Conservation (phyloP, 2,329 filamentous ascomycete species). For the Fonsecaea pedrosoi region DNA sequence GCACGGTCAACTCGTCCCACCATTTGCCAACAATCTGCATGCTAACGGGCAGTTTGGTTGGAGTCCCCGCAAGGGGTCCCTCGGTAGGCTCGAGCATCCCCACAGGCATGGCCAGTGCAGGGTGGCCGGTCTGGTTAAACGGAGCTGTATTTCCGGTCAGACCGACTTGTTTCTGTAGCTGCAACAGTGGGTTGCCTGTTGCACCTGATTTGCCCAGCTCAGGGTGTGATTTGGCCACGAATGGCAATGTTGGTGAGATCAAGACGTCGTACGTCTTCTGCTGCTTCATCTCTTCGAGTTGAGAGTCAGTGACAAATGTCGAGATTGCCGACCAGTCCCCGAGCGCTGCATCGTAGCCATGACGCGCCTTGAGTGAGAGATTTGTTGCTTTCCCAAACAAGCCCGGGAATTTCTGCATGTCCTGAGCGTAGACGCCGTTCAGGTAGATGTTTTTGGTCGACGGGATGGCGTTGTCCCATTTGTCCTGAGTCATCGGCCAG, state of each 20-base stretch:
- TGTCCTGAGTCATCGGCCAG: slow-evolving; percentile 46
- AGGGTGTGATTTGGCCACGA: slow-evolving; percentile 1
- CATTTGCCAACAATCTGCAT: slow-evolving; percentile 50
- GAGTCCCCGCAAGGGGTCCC: neutral
- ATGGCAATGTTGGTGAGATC: slow-evolving; percentile 7
- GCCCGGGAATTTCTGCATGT: slow-evolving; percentile 45
- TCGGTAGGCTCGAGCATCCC: slow-evolving; percentile 2
- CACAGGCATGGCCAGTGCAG: neutral
- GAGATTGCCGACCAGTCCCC: neutral
- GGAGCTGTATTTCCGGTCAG: slow-evolving; percentile 1
- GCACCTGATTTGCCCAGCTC: neutral
- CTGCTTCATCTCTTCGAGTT: slow-evolving; percentile 2
- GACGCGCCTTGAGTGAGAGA: slow-evolving; percentile 48
- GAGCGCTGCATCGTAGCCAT: slow-evolving; percentile 48
- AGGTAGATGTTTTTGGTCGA: slow-evolving; percentile 55
- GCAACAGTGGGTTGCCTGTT: neutral
- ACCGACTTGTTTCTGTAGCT: slow-evolving; percentile 2
- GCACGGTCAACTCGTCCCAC: slow-evolving; percentile 45
- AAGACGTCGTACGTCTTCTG: slow-evolving; percentile 5
- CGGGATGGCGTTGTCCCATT: slow-evolving; percentile 60
- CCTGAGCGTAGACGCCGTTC: slow-evolving; percentile 50
- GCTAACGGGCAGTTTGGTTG: slow-evolving; percentile 45
- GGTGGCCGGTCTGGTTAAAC: slow-evolving; percentile 2
- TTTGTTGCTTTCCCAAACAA: slow-evolving; percentile 53
- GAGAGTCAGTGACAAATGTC: neutral